Evolutionary conservation across 2,329 filamentous ascomycete species (phyloP), one percentile per base, ranked within the genome.

Genomic region (Calonectria hawksworthii): DNA sequence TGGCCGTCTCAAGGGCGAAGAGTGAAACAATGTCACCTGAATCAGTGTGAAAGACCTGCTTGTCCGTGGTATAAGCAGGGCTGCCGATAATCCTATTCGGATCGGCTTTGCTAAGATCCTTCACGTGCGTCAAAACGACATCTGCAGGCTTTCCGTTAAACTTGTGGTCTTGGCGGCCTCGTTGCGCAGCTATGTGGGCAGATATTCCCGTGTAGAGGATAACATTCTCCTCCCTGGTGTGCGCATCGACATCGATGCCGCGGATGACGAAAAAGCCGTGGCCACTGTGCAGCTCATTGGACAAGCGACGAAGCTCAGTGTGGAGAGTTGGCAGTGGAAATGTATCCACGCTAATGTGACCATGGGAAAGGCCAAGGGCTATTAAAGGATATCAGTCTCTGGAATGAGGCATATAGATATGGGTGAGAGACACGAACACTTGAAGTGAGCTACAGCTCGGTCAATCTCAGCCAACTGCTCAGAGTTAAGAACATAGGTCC

Each of bases 1-100:
- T 83, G 0, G 87, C 87, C 0, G 91, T 88, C 23, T 87, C 87
- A 23, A 92, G 51, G 3, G 51, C 51, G 16, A 54, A 54, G 0
- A 54, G 51, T 54, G 51, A 30, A 30, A 54, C 51, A 30, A 54
- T 54, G 26, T 54, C 51, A 26, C 51, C 51, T 54, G 51, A 54
- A 26, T 54, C 51, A 14, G 51, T 54, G 13, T 54, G 51, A 28
- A 54, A 54, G 11, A 54, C 51, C 18, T 54, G 51, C 26, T 54
- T 54, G 26, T 54, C 51, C 14, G 51, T 54, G 14, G 51, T 54
- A 32, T 54, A 54, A 5, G 51, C 51, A 30, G 51, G 51, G 51
- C 51, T 54, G 26, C 51, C 51, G 18, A 54, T 54, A 6, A 54
- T 54, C 14, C n/a, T 30, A 28, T 28, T 54, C 18, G 51, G 51